Conservation (phyloP, 495 filamentous ascomycete genomes). For the Entonaema liquescens region DNA sequence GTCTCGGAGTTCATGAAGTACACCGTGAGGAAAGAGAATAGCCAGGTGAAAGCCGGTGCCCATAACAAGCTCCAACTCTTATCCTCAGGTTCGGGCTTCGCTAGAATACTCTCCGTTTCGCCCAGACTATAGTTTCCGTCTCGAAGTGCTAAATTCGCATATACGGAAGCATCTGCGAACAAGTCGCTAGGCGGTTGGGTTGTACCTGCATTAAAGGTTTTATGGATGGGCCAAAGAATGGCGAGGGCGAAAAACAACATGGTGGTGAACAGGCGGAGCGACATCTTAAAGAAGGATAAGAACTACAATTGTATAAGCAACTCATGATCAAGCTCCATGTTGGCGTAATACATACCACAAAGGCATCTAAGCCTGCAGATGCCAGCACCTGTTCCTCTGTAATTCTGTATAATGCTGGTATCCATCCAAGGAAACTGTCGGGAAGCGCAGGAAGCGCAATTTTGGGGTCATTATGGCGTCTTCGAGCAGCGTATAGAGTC, state of each 20-base stretch:
- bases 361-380: slow-evolving; percentile 94
- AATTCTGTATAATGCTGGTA: slow-evolving; percentile 84
- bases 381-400: slow-evolving; percentile 88
- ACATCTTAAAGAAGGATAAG: slow-evolving; percentile 92
- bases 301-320: slow-evolving; percentile 63
- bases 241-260: slow-evolving; percentile 81
- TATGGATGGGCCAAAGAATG: slow-evolving; percentile 87
- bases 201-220: slow-evolving; percentile 56
- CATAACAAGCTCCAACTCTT: slow-evolving; percentile 73
- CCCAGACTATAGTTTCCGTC: neutral
- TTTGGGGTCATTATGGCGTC: slow-evolving; percentile 71
- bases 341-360: slow-evolving; percentile 69
- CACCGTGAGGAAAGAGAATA: slow-evolving; percentile 84
- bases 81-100: slow-evolving; percentile 31
- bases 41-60: slow-evolving; percentile 89
- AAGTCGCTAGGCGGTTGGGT: slow-evolving; percentile 16
- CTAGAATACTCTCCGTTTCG: slow-evolving; percentile 1
- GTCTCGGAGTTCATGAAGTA: slow-evolving; percentile 86
- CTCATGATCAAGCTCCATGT: neutral
- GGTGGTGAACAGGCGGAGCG: slow-evolving; percentile 79
- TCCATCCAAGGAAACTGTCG: slow-evolving; percentile 92
- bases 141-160: slow-evolving; percentile 15
- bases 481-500: slow-evolving; percentile 88
- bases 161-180: slow-evolving; percentile 6
- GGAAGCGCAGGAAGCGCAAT: slow-evolving; percentile 84